Base-by-base conservation (phyloP, 2,329 filamentous ascomycete genomes). In the Penicillium sclerotiorum region DNA sequence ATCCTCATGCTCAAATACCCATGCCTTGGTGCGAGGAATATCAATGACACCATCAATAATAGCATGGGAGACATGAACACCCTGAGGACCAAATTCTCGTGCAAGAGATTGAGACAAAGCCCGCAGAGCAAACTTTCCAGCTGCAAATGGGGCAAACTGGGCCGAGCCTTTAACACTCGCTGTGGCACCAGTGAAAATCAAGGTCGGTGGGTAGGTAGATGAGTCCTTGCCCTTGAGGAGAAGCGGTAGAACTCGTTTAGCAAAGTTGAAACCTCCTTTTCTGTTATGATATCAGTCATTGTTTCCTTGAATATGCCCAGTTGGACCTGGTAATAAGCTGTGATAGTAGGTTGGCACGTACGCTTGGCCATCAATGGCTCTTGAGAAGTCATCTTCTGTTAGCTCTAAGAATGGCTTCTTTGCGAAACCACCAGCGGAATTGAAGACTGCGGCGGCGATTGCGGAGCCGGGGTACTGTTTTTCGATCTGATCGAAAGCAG, bases 131-230 rank as follows among this genome's bases (percentile, higher is more conserved):
- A 90, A 95, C 68, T 95, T 95, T 22, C 87, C 87, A 2, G 85
- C 82, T 0, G 90, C 87, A 64, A 96, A 95, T 7, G 81, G 74
- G 1, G 84, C 76, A 68, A 90, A 88, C 11, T 77, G 74, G 0
- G 89, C 84, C 9, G 84, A 87, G 4, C 88, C 88, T 61, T 86
- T 87, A 15, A 93, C 59, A 0, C 87, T 89, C 0, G 90, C 91
- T 0, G 91, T 95, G 0, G 91, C 90, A 25, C 91, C 91, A 0
- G 91, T 95, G 71, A 95, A 88, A 62, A 96, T 87, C 17, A 96
- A 76, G 0, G 87, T 87, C 0, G 90, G 90, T 4, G 90, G 89
- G 63, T 90, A 72, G 25, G 80, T 76, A 3, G 47, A 44, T 0
- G 80, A 70, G 36, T 75, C 72, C 0, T 70, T 68, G 0, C 85